Evolutionary conservation across 768 basidiomycete species (phyloP).

Genomic region (Leucogyrophana mollusca): DNA sequence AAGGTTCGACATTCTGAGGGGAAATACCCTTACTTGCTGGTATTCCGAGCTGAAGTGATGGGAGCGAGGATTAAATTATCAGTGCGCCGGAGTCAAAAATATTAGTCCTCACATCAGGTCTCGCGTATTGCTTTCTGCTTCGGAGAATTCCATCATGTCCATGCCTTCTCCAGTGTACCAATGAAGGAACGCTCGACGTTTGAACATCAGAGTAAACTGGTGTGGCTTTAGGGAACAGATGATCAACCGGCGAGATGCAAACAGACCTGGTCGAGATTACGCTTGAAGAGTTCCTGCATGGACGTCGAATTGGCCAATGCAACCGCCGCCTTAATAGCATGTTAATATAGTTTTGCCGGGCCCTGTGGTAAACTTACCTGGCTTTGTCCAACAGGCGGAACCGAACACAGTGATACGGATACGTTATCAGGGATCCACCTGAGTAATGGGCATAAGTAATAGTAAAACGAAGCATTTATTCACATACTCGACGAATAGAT

Average conservation of each 20-base stretch:
- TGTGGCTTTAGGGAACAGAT: conserved; percentile 3
- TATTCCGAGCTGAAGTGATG: conserved; percentile 72
- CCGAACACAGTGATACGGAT: conserved; percentile 77
- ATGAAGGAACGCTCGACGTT: conserved; percentile 82
- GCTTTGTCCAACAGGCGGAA: conserved; percentile 79
- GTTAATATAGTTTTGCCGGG: conserved; percentile 7
- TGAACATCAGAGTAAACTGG: conserved; percentile 81
- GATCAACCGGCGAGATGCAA: not conserved
- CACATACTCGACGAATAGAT: conserved; percentile 76
- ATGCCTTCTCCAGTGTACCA: conserved; percentile 93
- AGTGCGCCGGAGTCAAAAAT: not conserved
- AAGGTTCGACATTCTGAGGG: not conserved
- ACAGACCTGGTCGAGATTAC: conserved; percentile 61
- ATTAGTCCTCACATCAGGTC: conserved; percentile 71
- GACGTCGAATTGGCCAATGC: conserved; percentile 78
- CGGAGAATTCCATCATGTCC: conserved; percentile 81
- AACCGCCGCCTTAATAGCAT: conserved; percentile 52
- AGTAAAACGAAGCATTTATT: not conserved
- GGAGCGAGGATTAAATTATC: conserved; percentile 9
- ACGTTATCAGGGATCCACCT: conserved; percentile 94
- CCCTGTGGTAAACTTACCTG: conserved; percentile 41
- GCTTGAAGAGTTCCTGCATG: conserved; percentile 83
- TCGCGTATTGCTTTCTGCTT: conserved; percentile 80
- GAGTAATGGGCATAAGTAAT: conserved; percentile 5
- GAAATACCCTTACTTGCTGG: conserved; percentile 59